Evolutionary conservation across 2,329 filamentous ascomycete genomes (phyloP).

Genomic region (Trichoderma sp.): DNA sequence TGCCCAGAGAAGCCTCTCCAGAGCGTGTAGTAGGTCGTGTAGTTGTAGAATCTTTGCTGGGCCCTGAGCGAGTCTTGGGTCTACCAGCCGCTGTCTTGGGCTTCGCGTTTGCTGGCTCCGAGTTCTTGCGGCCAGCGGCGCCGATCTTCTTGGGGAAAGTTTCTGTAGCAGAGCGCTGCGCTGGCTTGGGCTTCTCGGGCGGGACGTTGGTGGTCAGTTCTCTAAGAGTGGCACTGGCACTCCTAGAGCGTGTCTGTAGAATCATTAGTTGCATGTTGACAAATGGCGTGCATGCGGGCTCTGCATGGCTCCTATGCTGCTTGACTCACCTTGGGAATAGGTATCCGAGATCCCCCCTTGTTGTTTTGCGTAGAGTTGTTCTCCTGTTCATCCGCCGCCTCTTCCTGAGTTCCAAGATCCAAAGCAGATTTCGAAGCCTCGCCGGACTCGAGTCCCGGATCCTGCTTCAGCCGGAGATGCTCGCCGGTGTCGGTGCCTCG

Average conservation of each 20-base stretch:
- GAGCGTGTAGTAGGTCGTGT: slow-evolving; percentile 65
- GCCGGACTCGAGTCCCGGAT: slow-evolving; percentile 45
- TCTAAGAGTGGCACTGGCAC: slow-evolving; percentile 61
- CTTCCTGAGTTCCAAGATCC: slow-evolving; percentile 76
- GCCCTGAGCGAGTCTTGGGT: slow-evolving; percentile 64
- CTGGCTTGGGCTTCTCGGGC: slow-evolving; percentile 32
- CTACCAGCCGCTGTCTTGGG: slow-evolving; percentile 48
- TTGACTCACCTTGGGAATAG: slow-evolving; percentile 78
- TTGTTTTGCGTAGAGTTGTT: slow-evolving; percentile 45
- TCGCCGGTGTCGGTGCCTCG: slow-evolving; percentile 39
- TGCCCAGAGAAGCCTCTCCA: slow-evolving; percentile 49
- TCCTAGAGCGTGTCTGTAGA: slow-evolving; percentile 66
- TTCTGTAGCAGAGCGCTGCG: slow-evolving; percentile 49
- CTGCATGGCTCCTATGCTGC: slow-evolving; percentile 61
- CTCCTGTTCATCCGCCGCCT: slow-evolving; percentile 65
- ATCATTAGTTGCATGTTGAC: slow-evolving; percentile 54
- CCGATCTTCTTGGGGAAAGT: slow-evolving; percentile 56
- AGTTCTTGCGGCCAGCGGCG: slow-evolving; percentile 46
- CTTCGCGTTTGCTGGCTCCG: slow-evolving; percentile 43
- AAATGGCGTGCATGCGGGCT: slow-evolving; percentile 58
- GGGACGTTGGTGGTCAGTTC: slow-evolving; percentile 29
- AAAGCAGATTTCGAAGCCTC: slow-evolving; percentile 55
- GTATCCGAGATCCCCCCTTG: slow-evolving; percentile 78
- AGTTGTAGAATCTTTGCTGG: slow-evolving; percentile 49
- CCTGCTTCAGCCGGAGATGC: slow-evolving; percentile 46